Conservation (phyloP, 371 early-diverging fungal species). For the Apophysomyces trapeziformis region DNA sequence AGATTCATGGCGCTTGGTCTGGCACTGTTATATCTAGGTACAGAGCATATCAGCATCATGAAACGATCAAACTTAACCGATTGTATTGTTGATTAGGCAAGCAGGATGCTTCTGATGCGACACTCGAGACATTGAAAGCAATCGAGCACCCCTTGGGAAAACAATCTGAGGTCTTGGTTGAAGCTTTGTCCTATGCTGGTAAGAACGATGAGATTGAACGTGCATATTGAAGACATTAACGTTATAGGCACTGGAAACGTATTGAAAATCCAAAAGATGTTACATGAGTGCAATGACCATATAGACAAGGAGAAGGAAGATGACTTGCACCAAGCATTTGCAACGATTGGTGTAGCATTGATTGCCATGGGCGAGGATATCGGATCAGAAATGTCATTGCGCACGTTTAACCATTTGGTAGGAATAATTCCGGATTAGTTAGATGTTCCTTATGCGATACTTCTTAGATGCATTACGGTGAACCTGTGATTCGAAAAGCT, state of each 20-base stretch:
- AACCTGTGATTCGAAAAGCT: conserved; percentile 88
- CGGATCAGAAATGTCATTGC: conserved; percentile 95
- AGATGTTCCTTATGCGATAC: conserved; percentile 44
- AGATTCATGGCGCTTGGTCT: conserved; percentile 94
- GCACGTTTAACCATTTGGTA: conserved; percentile 93
- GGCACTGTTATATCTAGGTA: conserved; percentile 82
- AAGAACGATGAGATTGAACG: neutral
- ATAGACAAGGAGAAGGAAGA: conserved; percentile 85
- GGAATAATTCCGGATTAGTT: conserved; percentile 68
- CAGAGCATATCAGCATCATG: neutral
- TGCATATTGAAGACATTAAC: neutral
- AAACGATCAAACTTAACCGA: neutral
- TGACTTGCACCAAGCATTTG: conserved; percentile 88
- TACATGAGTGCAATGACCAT: conserved; percentile 94
- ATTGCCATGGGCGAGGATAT: conserved; percentile 97
- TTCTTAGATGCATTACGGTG: conserved; percentile 97
- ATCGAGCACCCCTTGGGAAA: conserved; percentile 92
- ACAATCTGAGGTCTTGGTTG: conserved; percentile 86
- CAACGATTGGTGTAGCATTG: conserved; percentile 94
- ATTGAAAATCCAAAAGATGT: conserved; percentile 94
- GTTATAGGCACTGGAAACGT: conserved; percentile 87
- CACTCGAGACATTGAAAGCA: conserved; percentile 93
- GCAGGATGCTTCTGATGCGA: conserved; percentile 89
- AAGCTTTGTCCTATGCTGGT: conserved; percentile 92
- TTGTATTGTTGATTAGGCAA: conserved; percentile 59